Percentiles rank a stretch among this genome's conserved stretches.
These are phyloP conservation scores for Telfairia occidentalis DNA, from an alignment of 331 rosid genomes.

Conservation along the genomic window DNA sequence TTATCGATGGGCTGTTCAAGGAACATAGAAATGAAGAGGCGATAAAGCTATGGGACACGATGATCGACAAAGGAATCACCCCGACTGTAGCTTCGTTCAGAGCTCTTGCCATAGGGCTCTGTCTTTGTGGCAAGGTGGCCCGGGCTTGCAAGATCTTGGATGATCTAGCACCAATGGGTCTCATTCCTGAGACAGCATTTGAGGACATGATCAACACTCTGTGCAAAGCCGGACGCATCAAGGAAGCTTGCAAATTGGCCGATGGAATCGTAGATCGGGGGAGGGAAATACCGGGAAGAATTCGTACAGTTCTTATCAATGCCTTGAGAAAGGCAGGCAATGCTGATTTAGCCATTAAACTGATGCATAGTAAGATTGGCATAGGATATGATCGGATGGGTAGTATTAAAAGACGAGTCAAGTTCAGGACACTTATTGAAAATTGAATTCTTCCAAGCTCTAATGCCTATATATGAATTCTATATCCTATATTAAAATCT, in stretches of 20 bases:
- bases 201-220: constrained; percentile 75
- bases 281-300: constrained; percentile 67
- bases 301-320: constrained; percentile 59
- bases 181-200: constrained; percentile 59
- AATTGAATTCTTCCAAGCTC: constrained; percentile 19
- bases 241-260: constrained; percentile 87
- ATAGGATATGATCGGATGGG: constrained; percentile 76
- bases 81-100: constrained; percentile 72
- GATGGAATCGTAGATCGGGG: constrained; percentile 87
- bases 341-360: constrained; percentile 63
- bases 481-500: not conserved
- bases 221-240: constrained; percentile 65
- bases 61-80: constrained; percentile 75
- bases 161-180: constrained; percentile 76
- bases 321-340: constrained; percentile 78
- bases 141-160: constrained; percentile 84
- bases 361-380: constrained; percentile 87
- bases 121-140: constrained; percentile 77
- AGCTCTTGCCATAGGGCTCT: constrained; percentile 66
- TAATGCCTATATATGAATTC: not conserved
- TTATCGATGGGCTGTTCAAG: constrained; percentile 55
- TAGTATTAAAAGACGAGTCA: constrained; percentile 60
- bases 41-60: constrained; percentile 56
- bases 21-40: constrained; percentile 68
- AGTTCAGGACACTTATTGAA: constrained; percentile 50